These are phyloP conservation scores for Blastomyces parvus DNA, from an alignment of 2,329 filamentous ascomycete genomes.

Conservation along the genomic window DNA sequence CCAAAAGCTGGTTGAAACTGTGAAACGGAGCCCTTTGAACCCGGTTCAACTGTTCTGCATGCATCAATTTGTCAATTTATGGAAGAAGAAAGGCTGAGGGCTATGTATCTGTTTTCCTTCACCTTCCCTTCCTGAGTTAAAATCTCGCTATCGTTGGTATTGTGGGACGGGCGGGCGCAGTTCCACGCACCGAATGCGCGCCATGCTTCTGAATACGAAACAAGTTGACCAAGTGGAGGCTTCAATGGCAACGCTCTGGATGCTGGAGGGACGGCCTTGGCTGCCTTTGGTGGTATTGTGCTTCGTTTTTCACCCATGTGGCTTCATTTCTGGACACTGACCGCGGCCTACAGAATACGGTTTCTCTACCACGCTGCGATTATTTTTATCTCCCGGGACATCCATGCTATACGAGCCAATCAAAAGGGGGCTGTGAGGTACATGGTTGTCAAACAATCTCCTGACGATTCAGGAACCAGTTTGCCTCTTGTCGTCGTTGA, in stretches of 20 bases:
- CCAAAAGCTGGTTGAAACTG: too few species aligned
- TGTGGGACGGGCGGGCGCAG: too few species aligned
- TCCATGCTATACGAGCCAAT: conserved; percentile 2
- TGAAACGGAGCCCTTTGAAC: not conserved
- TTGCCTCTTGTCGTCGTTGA: too few species aligned
- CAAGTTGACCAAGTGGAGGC: not conserved
- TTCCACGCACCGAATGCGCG: too few species aligned
- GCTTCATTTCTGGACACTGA: not conserved
- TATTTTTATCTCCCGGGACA: not conserved
- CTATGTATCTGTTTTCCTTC: not conserved
- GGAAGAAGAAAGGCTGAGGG: not conserved
- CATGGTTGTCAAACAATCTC: too few species aligned
- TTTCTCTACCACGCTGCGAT: not conserved
- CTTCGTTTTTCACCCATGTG: not conserved
- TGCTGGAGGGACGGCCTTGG: too few species aligned
- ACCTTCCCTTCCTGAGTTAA: too few species aligned
- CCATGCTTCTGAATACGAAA: too few species aligned
- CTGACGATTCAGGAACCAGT: too few species aligned
- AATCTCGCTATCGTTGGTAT: too few species aligned
- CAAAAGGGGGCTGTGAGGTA: not conserved
- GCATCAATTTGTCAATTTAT: not conserved
- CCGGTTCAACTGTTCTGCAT: not conserved
- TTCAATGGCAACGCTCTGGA: not conserved
- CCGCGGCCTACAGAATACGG: not conserved
- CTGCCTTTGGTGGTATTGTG: too few species aligned